These are phyloP conservation scores for Phanerochaete sordida DNA, from an alignment of 768 basidiomycete genomes.

Conservation along the genomic window DNA sequence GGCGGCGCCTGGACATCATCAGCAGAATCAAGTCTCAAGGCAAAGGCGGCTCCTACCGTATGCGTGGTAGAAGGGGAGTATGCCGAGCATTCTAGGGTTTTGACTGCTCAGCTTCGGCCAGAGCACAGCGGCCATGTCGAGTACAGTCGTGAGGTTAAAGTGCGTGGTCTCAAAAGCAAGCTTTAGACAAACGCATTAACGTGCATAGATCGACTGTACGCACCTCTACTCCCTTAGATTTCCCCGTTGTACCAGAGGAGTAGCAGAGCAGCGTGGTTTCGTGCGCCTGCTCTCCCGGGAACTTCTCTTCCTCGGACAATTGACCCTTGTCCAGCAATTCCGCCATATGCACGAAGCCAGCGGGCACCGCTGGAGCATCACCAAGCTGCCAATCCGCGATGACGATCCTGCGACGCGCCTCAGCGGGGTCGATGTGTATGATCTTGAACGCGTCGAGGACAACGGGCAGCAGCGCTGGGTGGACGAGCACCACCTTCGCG, in stretches of 20 bases:
- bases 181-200: not conserved
- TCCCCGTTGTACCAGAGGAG: slow-evolving; percentile 67
- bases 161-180: slow-evolving; percentile 46
- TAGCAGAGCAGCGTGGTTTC: slow-evolving; percentile 69
- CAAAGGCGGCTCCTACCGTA: slow-evolving; percentile 30
- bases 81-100: slow-evolving; percentile 53
- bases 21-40: not conserved
- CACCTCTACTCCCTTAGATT: slow-evolving; percentile 64
- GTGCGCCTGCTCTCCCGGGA: slow-evolving; percentile 46
- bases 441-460: slow-evolving; percentile 54
- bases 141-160: slow-evolving; percentile 59
- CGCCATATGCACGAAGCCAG: slow-evolving; percentile 30
- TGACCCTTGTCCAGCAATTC: slow-evolving; percentile 48
- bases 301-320: slow-evolving; percentile 49
- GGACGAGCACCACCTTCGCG: slow-evolving; percentile 59
- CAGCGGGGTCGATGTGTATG: slow-evolving; percentile 40
- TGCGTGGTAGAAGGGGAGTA: slow-evolving; percentile 60
- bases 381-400: not conserved
- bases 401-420: slow-evolving; percentile 40
- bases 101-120: slow-evolving; percentile 39
- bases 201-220: not conserved
- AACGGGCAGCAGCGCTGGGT: slow-evolving; percentile 53
- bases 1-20: slow-evolving; percentile 35
- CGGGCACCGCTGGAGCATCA: slow-evolving; percentile 29
- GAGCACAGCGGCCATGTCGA: slow-evolving; percentile 44